Conservation (phyloP, 2,329 filamentous ascomycete genomes). For the Claviceps capensis region DNA sequence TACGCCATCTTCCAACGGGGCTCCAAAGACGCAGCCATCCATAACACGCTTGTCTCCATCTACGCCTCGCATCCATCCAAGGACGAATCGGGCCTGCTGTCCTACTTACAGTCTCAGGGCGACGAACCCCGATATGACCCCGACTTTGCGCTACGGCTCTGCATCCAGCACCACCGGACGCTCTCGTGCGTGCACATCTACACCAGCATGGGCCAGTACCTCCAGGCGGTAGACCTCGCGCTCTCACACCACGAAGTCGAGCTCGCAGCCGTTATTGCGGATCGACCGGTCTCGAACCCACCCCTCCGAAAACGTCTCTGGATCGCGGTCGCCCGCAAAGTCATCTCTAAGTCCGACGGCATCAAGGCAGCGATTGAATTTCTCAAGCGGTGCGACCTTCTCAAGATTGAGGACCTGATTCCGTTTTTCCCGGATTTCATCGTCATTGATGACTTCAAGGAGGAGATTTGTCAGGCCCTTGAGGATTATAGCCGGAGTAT, state of each 20-base stretch:
- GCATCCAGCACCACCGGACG: slow-evolving; percentile 86
- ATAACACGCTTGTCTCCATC: slow-evolving; percentile 94
- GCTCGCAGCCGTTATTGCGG: slow-evolving; percentile 77
- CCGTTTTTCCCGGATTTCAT: slow-evolving; percentile 98
- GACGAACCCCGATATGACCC: slow-evolving; percentile 81
- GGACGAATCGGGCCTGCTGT: slow-evolving; percentile 73
- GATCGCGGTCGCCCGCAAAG: slow-evolving; percentile 88
- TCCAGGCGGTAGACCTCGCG: slow-evolving; percentile 84
- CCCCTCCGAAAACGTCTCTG: slow-evolving; percentile 83
- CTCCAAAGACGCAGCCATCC: slow-evolving; percentile 71
- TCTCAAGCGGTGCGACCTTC: slow-evolving; percentile 75
- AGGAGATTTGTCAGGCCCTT: slow-evolving; percentile 87
- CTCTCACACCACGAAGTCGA: slow-evolving; percentile 83
- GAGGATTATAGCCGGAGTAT: slow-evolving; percentile 91
- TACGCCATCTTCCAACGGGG: slow-evolving; percentile 82
- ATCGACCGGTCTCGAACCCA: slow-evolving; percentile 66
- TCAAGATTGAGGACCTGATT: slow-evolving; percentile 92
- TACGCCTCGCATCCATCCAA: slow-evolving; percentile 75
- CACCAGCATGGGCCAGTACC: slow-evolving; percentile 88
- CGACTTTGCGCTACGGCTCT: slow-evolving; percentile 89
- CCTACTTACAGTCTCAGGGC: slow-evolving; percentile 83
- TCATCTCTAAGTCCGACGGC: slow-evolving; percentile 72
- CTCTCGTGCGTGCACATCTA: slow-evolving; percentile 96
- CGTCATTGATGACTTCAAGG: slow-evolving; percentile 97
- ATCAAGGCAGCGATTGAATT: slow-evolving; percentile 94